These are phyloP conservation scores for Serpula lacrymans DNA, from an alignment of 768 basidiomycete species.

Conservation along the genomic window DNA sequence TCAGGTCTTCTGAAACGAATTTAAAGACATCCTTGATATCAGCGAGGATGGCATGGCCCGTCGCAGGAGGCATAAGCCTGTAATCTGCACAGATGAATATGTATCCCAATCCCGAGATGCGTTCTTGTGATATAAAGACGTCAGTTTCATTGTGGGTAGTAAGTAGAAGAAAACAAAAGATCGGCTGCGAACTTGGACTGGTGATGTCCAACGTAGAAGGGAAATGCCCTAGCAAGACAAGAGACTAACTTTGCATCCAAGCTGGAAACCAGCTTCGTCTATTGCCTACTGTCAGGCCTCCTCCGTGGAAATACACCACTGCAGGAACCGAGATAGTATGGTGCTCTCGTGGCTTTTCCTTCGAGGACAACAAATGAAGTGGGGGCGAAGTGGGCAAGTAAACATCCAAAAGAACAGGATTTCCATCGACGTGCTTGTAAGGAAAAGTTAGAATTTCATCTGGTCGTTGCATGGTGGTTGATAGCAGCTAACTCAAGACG, in stretches of 20 bases:
- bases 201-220: neutral
- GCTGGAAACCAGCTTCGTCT: slow-evolving; percentile 58
- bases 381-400: slow-evolving; percentile 26
- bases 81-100: slow-evolving; percentile 65
- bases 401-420: slow-evolving; percentile 30
- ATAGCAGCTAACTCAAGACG: no score
- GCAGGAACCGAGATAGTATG: slow-evolving; percentile 23
- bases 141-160: neutral
- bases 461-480: no score
- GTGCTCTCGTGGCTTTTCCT: neutral
- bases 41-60: slow-evolving; percentile 52
- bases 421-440: slow-evolving; percentile 31
- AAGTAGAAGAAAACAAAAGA: neutral
- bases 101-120: slow-evolving; percentile 44
- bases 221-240: neutral
- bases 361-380: slow-evolving; percentile 37
- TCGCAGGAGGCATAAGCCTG: slow-evolving; percentile 47
- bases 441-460: slow-evolving; percentile 30
- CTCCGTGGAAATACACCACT: slow-evolving; percentile 45
- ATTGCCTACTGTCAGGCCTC: slow-evolving; percentile 60
- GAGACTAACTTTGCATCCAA: slow-evolving; percentile 55
- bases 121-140: slow-evolving; percentile 39
- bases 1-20: slow-evolving; percentile 35
- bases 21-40: slow-evolving; percentile 56
- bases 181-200: neutral